Percentiles rank a stretch among this genome's conserved stretches.
Conservation (phyloP, 108 stramenopile genomes). For the Cyclotella baltica region DNA sequence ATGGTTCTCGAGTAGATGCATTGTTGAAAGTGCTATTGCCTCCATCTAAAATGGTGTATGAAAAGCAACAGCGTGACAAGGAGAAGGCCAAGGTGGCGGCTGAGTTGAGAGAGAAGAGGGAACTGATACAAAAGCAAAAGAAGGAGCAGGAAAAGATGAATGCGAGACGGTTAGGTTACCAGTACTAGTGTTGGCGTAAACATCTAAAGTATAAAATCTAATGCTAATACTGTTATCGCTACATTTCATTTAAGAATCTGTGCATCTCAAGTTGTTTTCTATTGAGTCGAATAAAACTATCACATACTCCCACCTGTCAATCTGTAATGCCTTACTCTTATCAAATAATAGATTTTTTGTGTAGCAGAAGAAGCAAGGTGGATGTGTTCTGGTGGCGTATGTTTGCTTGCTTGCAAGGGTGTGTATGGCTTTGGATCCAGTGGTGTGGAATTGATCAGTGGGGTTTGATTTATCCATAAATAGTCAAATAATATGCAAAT, state of each 20-base stretch:
- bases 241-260: background rate
- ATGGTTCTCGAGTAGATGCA: constrained; percentile 66
- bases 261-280: too few species aligned
- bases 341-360: too few species aligned
- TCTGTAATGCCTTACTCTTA: too few species aligned
- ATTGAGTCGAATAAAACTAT: too few species aligned
- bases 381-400: too few species aligned
- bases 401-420: too few species aligned
- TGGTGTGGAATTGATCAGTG: too few species aligned
- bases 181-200: constrained; percentile 24
- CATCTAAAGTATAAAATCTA: background rate
- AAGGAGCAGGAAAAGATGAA: constrained; percentile 58
- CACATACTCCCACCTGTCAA: too few species aligned
- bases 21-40: constrained; percentile 81
- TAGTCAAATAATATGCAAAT: background rate
- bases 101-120: constrained; percentile 75
- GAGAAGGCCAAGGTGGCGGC: constrained; percentile 75
- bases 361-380: too few species aligned
- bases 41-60: constrained; percentile 70
- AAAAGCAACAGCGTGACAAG: constrained; percentile 76
- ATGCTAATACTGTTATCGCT: background rate
- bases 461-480: too few species aligned
- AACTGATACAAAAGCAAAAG: constrained; percentile 58
- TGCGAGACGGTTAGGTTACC: constrained; percentile 40
- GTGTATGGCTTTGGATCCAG: too few species aligned